phyloP scores from a whole-genome alignment of 2,329 filamentous ascomycete species.

The Huntiella omanensis region DNA sequence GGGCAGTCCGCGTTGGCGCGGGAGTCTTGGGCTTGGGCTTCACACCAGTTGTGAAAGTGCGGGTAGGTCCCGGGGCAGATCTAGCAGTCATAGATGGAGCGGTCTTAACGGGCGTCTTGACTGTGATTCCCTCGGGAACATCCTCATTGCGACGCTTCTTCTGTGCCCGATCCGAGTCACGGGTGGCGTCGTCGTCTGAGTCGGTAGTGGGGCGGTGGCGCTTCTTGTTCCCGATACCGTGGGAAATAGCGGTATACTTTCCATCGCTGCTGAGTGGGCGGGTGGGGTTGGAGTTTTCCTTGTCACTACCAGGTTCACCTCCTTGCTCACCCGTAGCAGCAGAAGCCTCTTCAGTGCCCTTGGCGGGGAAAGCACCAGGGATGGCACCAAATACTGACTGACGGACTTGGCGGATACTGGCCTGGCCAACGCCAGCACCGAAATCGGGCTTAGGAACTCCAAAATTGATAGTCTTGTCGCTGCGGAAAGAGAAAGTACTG shows the following conservation, averaged over 20 bases:
- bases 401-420: slow-evolving; percentile 41
- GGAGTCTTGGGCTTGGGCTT: slow-evolving; percentile 8
- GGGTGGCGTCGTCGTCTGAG: slow-evolving; percentile 31
- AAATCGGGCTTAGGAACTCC: slow-evolving; percentile 30
- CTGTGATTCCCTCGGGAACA: slow-evolving; percentile 31
- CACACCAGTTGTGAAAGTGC: slow-evolving; percentile 13
- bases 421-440: slow-evolving; percentile 37
- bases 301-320: slow-evolving; percentile 24
- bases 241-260: slow-evolving; percentile 30
- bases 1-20: neutral
- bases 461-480: slow-evolving; percentile 45
- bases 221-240: slow-evolving; percentile 49
- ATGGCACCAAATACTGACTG: slow-evolving; percentile 29
- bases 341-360: slow-evolving; percentile 13
- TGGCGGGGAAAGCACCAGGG: slow-evolving; percentile 35
- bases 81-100: neutral
- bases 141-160: slow-evolving; percentile 39
- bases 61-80: slow-evolving; percentile 5
- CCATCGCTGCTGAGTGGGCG: slow-evolving; percentile 14
- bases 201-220: slow-evolving; percentile 38
- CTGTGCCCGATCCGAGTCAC: slow-evolving; percentile 32
- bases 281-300: slow-evolving; percentile 33
- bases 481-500: slow-evolving; percentile 46
- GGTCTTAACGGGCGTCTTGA: slow-evolving; percentile 26
- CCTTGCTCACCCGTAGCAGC: slow-evolving; percentile 9